Percentiles rank a stretch among this genome's conserved stretches.
Evolutionary conservation across 805 yeast genomes (phyloP).

Genomic region (Sugiyamaella floridensis): DNA sequence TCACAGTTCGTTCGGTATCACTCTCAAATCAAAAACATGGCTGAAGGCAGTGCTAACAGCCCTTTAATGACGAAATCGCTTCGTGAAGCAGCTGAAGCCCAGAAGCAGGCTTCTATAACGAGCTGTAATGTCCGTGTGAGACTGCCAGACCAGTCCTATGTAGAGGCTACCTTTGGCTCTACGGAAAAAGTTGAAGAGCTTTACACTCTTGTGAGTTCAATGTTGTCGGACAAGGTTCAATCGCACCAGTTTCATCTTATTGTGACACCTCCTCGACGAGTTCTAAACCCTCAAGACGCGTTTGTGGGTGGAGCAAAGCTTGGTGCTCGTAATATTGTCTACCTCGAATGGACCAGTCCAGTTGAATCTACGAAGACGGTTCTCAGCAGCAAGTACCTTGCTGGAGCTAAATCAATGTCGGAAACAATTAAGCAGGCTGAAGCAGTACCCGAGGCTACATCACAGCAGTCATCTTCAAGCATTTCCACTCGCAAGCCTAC

Average conservation of each 20-base stretch:
- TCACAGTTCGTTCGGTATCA: constrained; percentile 52
- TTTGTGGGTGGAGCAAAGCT: constrained; percentile 38
- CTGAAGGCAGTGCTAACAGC: constrained; percentile 34
- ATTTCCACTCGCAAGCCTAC: neutral
- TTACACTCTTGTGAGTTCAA: constrained; percentile 27
- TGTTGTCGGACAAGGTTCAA: constrained; percentile 24
- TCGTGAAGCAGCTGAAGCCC: constrained; percentile 29
- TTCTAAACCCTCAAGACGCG: constrained; percentile 29
- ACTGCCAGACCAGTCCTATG: constrained; percentile 49
- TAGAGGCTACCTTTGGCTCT: constrained; percentile 46
- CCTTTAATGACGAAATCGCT: constrained; percentile 40
- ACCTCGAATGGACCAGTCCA: constrained; percentile 29
- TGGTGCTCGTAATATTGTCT: constrained; percentile 41
- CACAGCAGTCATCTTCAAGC: neutral
- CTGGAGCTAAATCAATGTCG: neutral
- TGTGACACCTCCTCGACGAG: constrained; percentile 43
- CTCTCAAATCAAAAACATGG: constrained; percentile 37
- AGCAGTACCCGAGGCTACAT: neutral
- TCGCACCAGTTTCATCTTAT: constrained; percentile 34
- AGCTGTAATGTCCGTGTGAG: constrained; percentile 43
- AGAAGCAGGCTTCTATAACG: constrained; percentile 23
- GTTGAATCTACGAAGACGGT: neutral
- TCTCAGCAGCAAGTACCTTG: constrained; percentile 1
- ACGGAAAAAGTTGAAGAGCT: constrained; percentile 37
- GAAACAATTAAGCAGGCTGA: neutral